Percentiles rank a stretch among this genome's conserved stretches.
phyloP scores from a whole-genome alignment of 805 yeast species.

The Monosporozyma siamensis region DNA sequence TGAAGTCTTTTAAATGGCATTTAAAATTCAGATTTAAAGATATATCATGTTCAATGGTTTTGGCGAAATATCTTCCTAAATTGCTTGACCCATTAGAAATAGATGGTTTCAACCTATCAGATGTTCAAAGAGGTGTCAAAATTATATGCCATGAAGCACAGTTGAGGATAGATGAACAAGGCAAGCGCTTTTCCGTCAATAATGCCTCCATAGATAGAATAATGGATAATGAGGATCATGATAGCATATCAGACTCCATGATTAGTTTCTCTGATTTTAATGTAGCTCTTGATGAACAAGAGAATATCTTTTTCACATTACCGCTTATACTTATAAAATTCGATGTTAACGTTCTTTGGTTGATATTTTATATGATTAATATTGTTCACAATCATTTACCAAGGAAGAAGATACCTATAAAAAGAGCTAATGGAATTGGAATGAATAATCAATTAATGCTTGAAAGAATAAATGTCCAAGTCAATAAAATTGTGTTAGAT shows the following conservation, averaged over 20 bases:
- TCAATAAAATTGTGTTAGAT: constrained; percentile 21
- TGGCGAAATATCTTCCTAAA: constrained; percentile 17
- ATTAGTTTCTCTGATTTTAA: constrained; percentile 12
- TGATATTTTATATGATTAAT: constrained; percentile 14
- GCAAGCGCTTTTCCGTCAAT: constrained; percentile 10
- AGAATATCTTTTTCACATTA: constrained; percentile 5
- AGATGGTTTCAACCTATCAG: constrained; percentile 14
- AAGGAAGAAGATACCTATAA: neutral
- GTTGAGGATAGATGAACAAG: constrained; percentile 6
- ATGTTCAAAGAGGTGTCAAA: constrained; percentile 20
- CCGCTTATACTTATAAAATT: constrained; percentile 20
- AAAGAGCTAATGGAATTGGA: neutral
- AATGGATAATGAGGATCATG: constrained; percentile 13
- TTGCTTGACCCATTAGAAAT: constrained; percentile 19
- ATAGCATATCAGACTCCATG: constrained; percentile 12
- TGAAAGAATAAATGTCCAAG: constrained; percentile 4
- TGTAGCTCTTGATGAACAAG: neutral
- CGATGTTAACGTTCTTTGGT: constrained; percentile 27
- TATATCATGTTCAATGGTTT: constrained; percentile 15
- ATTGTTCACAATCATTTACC: constrained; percentile 10
- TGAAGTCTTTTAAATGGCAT: constrained; percentile 12
- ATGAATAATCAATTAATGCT: neutral
- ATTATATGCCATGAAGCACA: constrained; percentile 17
- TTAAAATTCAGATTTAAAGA: constrained; percentile 23
- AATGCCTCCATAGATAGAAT: constrained; percentile 16